Evolutionary conservation across 805 yeast species (phyloP).

Genomic region (Grigorovia humatica): DNA sequence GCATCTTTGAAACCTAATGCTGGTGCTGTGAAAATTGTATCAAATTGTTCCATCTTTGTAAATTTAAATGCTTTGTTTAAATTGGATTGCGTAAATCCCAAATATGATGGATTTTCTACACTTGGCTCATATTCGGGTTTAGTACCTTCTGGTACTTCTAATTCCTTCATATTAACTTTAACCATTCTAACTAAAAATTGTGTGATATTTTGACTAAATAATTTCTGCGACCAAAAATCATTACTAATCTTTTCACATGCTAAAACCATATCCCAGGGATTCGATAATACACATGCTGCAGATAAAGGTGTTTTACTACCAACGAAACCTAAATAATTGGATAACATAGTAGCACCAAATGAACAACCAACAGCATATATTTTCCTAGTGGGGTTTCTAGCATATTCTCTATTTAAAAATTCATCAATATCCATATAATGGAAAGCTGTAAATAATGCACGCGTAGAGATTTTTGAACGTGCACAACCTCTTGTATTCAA

Average conservation of each 20-base stretch:
- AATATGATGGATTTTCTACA: constrained; percentile 11
- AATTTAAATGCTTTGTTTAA: constrained; percentile 30
- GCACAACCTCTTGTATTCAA: constrained; percentile 71
- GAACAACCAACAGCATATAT: constrained; percentile 63
- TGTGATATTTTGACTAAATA: constrained; percentile 35
- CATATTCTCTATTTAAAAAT: constrained; percentile 40
- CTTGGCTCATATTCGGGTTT: constrained; percentile 11
- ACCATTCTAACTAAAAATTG: constrained; percentile 34
- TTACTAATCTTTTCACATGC: constrained; percentile 36
- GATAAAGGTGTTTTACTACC: constrained; percentile 40
- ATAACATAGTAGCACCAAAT: constrained; percentile 56
- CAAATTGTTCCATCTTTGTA: constrained; percentile 44
- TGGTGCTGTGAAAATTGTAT: constrained; percentile 48
- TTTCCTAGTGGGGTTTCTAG: constrained; percentile 49
- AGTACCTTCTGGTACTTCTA: constrained; percentile 10
- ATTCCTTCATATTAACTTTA: constrained; percentile 34
- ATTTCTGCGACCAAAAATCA: constrained; percentile 31
- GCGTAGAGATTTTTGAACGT: constrained; percentile 59
- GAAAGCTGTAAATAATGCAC: constrained; percentile 54
- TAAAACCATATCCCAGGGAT: constrained; percentile 65
- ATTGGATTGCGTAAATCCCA: constrained; percentile 25
- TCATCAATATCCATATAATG: constrained; percentile 62
- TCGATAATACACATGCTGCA: constrained; percentile 50
- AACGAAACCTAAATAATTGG: constrained; percentile 65
- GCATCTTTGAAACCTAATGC: constrained; percentile 54